These are phyloP conservation scores for Gymnopus androsaceus DNA, from an alignment of 1,284 basidiomycete genomes.

Conservation along the genomic window DNA sequence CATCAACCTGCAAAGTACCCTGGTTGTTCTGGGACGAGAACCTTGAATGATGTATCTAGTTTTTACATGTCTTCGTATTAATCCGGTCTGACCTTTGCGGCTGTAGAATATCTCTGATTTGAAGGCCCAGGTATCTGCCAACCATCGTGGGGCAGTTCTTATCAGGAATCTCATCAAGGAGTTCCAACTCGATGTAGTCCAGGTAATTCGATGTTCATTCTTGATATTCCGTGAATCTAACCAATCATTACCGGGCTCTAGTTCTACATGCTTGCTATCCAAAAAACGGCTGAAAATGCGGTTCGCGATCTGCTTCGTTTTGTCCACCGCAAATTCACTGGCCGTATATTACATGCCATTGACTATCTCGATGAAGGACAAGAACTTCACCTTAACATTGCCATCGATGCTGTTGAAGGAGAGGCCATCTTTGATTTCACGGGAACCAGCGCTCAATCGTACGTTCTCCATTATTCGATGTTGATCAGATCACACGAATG, in stretches of 20 bases:
- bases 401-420: conserved; percentile 9
- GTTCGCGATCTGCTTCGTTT: conserved; percentile 83
- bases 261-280: conserved; percentile 91
- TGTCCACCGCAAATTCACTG: conserved; percentile 71
- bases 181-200: conserved; percentile 5
- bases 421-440: conserved; percentile 14
- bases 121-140: conserved; percentile 14
- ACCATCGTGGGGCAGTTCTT: not conserved
- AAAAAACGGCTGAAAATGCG: conserved; percentile 86
- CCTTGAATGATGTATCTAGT: conserved; percentile 8
- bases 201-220: not conserved
- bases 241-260: conserved; percentile 94
- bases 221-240: conserved; percentile 42
- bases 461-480: not conserved
- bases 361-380: conserved; percentile 82
- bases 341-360: conserved; percentile 66
- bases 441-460: conserved; percentile 11
- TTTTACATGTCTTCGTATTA: not conserved
- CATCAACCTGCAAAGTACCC: conserved; percentile 11
- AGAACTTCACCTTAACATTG: not conserved
- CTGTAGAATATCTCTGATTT: conserved; percentile 9
- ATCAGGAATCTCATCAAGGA: conserved; percentile 8
- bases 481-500: not conserved
- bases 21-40: conserved; percentile 11
- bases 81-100: not conserved